Evolutionary conservation across 441 rosid species (phyloP).

Genomic region (Gossypium gossypioides): DNA sequence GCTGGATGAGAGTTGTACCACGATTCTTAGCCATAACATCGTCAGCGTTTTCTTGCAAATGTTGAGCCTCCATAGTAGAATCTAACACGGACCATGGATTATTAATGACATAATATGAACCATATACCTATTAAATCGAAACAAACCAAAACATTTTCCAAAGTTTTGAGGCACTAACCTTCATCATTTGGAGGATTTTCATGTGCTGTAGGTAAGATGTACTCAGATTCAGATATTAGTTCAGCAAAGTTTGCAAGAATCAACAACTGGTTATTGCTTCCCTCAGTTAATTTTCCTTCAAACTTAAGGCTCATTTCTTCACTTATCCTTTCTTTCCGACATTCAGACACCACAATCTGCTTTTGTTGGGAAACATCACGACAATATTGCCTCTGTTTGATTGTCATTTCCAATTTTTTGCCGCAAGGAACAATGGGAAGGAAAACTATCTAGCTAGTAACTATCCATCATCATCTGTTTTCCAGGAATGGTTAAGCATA

Average conservation of each 20-base stretch:
- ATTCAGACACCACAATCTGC: not conserved
- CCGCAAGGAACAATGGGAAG: not conserved
- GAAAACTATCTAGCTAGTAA: not conserved
- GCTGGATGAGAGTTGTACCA: not conserved
- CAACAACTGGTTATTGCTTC: not conserved
- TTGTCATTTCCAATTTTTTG: not conserved
- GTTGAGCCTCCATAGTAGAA: not conserved
- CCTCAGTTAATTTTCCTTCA: not conserved
- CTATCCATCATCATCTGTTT: not conserved
- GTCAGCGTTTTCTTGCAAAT: not conserved
- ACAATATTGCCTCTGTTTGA: not conserved
- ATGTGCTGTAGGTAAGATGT: not conserved
- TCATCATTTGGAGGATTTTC: not conserved
- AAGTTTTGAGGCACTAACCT: not conserved
- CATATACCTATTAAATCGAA: not conserved
- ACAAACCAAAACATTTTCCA: not conserved
- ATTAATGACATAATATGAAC: not conserved
- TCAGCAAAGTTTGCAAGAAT: constrained; percentile 16
- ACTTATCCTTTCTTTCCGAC: not conserved
- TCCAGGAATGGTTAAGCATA: not conserved
- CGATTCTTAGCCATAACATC: not conserved
- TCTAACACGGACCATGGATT: not conserved
- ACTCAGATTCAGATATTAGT: constrained; percentile 8
- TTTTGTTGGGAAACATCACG: constrained; percentile 3
- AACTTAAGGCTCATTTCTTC: not conserved